Evolutionary conservation across 2,329 filamentous ascomycete genomes (phyloP), one percentile per base, ranked within the genome.

Genomic region (Diaporthe ilicicola): DNA sequence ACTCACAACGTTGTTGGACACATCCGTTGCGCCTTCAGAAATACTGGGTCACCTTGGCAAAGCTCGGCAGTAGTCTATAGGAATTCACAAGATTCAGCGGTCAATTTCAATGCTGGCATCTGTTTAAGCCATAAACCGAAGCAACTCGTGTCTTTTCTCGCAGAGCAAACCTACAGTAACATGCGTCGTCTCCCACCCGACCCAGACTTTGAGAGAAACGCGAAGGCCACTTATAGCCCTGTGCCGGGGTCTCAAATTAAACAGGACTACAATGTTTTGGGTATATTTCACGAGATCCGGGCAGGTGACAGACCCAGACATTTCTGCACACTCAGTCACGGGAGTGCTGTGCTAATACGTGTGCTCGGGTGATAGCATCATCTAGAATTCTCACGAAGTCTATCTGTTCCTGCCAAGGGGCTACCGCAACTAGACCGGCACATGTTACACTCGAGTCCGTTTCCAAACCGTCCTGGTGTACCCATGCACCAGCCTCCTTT

Each of bases 311-410:
- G 24, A 27, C 39, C 39, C 29, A 56, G 44, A 10, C 24, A 37
- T 32, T 17, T 19, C 5, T 29, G 46, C 32, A 4, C 3, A 27
- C 19, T 17, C 15, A 6, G 37, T 34, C 29, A 54, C 59, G 6
- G 39, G 22, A 32, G 9, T 7, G 29, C 51, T 66, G 46, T 48
- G 32, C 32, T 51, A 24, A 44, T 4, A 10, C n/a, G n/a, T 53
- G 22, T n/a, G 29, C 37, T 24, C 27, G 2, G 48, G 67, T 70
- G 67, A 53, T 48, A 70, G 59, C 53, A 34, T 67, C 55, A 51
- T 71, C 19, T 59, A 39, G 56, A 29, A 39, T 65, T 61, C 51
- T 50, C 37, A 3, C 24, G 42, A 46, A 70, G 19, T 42, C 55
- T 34, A 53, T 69, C 44, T 64, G 46, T 37, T 37, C 15, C 34